These are phyloP conservation scores for Tricholoma terreum DNA, from an alignment of 768 basidiomycete genomes.

Conservation along the genomic window DNA sequence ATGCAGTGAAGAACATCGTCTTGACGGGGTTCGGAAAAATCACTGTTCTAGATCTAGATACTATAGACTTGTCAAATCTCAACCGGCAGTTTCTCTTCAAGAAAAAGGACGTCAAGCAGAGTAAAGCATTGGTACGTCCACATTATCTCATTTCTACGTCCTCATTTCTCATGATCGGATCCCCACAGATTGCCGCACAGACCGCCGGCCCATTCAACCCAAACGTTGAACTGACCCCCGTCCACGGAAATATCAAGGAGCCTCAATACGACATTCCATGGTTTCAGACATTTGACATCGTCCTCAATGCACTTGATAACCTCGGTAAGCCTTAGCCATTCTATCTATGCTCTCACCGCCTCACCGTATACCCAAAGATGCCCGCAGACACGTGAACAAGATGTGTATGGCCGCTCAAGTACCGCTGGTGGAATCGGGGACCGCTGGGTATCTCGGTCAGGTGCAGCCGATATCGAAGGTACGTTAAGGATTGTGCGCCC, in stretches of 20 bases:
- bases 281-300: conserved; percentile 89
- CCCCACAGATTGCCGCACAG: conserved; percentile 69
- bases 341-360: not conserved
- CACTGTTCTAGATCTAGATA: conserved; percentile 93
- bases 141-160: not conserved
- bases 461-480: conserved; percentile 93
- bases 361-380: conserved; percentile 49
- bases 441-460: conserved; percentile 95
- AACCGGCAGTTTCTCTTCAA: conserved; percentile 96
- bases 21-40: conserved; percentile 91
- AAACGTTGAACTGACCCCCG: conserved; percentile 79
- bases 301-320: conserved; percentile 95
- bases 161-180: not conserved
- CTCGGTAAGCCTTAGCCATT: conserved; percentile 54
- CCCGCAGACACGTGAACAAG: conserved; percentile 92
- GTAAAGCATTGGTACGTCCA: conserved; percentile 81
- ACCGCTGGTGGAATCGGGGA: conserved; percentile 93
- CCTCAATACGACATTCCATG: conserved; percentile 84
- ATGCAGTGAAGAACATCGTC: conserved; percentile 92
- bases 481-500: conserved; percentile 6
- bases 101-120: conserved; percentile 96
- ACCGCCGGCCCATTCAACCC: conserved; percentile 86
- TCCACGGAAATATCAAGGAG: conserved; percentile 96
- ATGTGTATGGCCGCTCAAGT: conserved; percentile 94
- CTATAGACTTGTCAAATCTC: conserved; percentile 96